phyloP scores from a whole-genome alignment of 2,329 filamentous ascomycete species.

The Sordariomycetes sp. region DNA sequence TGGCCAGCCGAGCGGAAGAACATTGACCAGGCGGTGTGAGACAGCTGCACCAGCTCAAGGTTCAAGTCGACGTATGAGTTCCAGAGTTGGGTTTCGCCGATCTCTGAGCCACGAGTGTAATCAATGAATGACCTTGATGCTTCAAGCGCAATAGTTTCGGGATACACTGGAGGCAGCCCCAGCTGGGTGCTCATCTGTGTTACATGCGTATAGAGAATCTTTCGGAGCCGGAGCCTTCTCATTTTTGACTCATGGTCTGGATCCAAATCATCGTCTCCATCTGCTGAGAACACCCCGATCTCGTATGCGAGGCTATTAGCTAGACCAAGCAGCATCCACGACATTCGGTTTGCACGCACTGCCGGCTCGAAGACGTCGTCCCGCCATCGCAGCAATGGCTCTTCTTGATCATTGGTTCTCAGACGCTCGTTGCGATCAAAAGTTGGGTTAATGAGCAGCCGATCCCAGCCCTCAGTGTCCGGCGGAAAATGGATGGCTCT shows the following conservation, averaged over 20 bases:
- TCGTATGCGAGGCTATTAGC: conserved; percentile 11
- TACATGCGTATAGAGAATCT: conserved; percentile 11
- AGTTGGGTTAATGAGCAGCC: conserved; percentile 8
- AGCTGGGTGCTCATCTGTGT: too few relatives aligned
- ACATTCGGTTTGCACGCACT: conserved; percentile 14
- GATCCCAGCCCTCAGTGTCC: conserved; percentile 13
- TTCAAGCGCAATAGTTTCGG: too few relatives aligned
- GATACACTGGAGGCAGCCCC: too few relatives aligned
- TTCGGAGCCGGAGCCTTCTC: conserved; percentile 7
- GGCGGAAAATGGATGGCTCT: conserved; percentile 11
- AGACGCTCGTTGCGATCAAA: conserved; percentile 11
- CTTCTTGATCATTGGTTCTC: conserved; percentile 10
- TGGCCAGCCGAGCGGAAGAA: too few relatives aligned
- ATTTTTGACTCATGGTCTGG: neutral
- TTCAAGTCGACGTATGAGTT: too few relatives aligned
- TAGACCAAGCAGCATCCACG: conserved; percentile 15
- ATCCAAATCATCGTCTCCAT: neutral
- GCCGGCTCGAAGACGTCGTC: conserved; percentile 15
- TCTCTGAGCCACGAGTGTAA: too few relatives aligned
- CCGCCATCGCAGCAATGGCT: conserved; percentile 12
- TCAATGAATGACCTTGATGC: too few relatives aligned
- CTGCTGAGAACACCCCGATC: conserved; percentile 9
- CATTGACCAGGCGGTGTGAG: too few relatives aligned
- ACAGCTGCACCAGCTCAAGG: too few relatives aligned
- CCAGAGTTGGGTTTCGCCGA: too few relatives aligned